Evolutionary conservation across 306 rosid species (phyloP).

Genomic region (Malus sylvestris): DNA sequence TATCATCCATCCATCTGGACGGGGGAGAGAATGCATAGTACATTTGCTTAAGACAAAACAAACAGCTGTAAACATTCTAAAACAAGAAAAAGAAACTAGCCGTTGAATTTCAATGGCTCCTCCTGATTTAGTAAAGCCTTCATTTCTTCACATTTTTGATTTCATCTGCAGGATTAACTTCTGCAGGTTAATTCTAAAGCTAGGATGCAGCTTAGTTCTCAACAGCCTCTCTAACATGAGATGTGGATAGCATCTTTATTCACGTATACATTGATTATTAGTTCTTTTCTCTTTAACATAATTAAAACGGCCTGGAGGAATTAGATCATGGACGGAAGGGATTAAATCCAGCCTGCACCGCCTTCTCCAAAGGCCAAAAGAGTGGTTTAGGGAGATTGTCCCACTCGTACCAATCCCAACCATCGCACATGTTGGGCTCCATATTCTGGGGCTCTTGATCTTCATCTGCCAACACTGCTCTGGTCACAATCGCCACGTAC

Average conservation of each 20-base stretch:
- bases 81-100: no score
- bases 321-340: slow-evolving; percentile 27
- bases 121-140: no score
- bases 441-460: slow-evolving; percentile 28
- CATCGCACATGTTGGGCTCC: slow-evolving; percentile 63
- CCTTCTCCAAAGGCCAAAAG: slow-evolving; percentile 48
- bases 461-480: slow-evolving; percentile 26
- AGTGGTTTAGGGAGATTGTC: slow-evolving; percentile 45
- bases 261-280: background rate
- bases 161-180: no score
- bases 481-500: slow-evolving; percentile 44
- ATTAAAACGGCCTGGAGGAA: background rate
- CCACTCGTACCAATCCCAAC: slow-evolving; percentile 78
- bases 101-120: no score
- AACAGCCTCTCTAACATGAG: background rate
- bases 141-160: no score
- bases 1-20: no score
- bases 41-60: no score
- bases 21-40: no score
- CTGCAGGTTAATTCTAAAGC: no score
- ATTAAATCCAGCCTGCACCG: slow-evolving; percentile 38
- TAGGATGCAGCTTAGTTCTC: no score
- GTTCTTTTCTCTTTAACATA: background rate
- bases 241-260: background rate
- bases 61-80: no score